Conservation (phyloP, 805 yeast genomes). For the Isabelozyma rhagii region DNA sequence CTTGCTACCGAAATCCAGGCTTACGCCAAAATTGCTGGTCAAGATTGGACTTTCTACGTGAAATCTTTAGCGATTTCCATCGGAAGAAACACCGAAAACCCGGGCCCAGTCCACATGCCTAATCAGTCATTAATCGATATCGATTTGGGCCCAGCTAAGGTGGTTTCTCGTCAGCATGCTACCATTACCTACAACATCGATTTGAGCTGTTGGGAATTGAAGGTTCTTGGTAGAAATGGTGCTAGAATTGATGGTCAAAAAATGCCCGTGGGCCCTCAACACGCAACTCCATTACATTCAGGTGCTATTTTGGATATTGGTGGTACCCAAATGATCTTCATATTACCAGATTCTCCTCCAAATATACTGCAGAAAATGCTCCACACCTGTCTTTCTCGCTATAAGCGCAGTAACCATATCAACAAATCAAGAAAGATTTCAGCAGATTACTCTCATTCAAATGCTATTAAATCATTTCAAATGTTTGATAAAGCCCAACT, state of each 20-base stretch:
- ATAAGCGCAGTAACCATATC: slow-evolving; percentile 15
- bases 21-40: slow-evolving; percentile 93
- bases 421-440: slow-evolving; percentile 17
- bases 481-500: slow-evolving; percentile 47
- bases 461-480: slow-evolving; percentile 46
- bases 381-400: slow-evolving; percentile 31
- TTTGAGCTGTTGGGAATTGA: slow-evolving; percentile 80
- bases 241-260: slow-evolving; percentile 80
- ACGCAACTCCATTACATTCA: slow-evolving; percentile 60
- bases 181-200: slow-evolving; percentile 72
- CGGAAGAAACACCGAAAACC: slow-evolving; percentile 73
- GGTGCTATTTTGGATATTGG: slow-evolving; percentile 95
- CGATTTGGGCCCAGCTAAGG: slow-evolving; percentile 95
- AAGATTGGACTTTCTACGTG: slow-evolving; percentile 91
- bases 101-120: slow-evolving; percentile 1
- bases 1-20: slow-evolving; percentile 86
- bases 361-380: slow-evolving; percentile 51
- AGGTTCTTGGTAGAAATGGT: slow-evolving; percentile 87
- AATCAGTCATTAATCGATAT: slow-evolving; percentile 51
- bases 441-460: slow-evolving; percentile 10
- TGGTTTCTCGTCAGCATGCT: slow-evolving; percentile 93
- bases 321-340: slow-evolving; percentile 98
- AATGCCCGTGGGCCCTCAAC: slow-evolving; percentile 45
- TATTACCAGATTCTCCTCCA: slow-evolving; percentile 87
- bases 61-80: slow-evolving; percentile 70